Evolutionary conservation across 768 basidiomycete species (phyloP).

Genomic region (Tephrocybe sp.): DNA sequence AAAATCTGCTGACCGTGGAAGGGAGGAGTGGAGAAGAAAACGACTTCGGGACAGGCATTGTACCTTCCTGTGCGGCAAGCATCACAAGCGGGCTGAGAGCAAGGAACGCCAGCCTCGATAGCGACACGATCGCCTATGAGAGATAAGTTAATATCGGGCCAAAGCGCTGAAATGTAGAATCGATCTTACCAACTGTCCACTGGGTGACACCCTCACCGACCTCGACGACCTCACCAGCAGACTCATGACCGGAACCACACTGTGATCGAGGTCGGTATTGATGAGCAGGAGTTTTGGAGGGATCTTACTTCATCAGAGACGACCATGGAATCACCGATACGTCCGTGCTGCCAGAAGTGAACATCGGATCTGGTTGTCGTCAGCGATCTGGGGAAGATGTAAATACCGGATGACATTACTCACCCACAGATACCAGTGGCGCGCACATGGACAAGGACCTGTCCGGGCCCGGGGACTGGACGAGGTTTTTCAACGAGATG

Average conservation of each 20-base stretch:
- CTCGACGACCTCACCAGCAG: slow-evolving; percentile 65
- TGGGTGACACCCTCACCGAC: slow-evolving; percentile 65
- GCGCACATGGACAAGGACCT: slow-evolving; percentile 65
- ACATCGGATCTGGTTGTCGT: slow-evolving; percentile 55
- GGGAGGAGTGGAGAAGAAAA: slow-evolving; percentile 73
- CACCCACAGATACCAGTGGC: slow-evolving; percentile 74
- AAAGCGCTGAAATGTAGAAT: neutral
- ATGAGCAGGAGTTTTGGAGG: neutral
- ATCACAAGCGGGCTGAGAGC: slow-evolving; percentile 60
- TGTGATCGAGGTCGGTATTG: slow-evolving; percentile 20
- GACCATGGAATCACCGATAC: slow-evolving; percentile 69
- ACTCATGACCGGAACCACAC: slow-evolving; percentile 73
- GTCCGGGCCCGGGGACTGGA: slow-evolving; percentile 59
- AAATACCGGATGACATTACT: slow-evolving; percentile 13
- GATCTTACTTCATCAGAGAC: slow-evolving; percentile 59
- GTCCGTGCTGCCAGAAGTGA: slow-evolving; percentile 73
- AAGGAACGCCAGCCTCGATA: slow-evolving; percentile 70
- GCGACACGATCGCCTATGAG: slow-evolving; percentile 61
- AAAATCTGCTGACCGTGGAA: slow-evolving; percentile 47
- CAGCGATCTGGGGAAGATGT: neutral
- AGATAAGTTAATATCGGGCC: neutral
- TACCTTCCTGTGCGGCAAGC: slow-evolving; percentile 64
- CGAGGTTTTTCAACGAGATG: slow-evolving; percentile 68
- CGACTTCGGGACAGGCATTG: slow-evolving; percentile 59
- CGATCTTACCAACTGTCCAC: slow-evolving; percentile 54